phyloP scores from a whole-genome alignment of 1,284 basidiomycete genomes.

The Hemileia vastatrix region DNA sequence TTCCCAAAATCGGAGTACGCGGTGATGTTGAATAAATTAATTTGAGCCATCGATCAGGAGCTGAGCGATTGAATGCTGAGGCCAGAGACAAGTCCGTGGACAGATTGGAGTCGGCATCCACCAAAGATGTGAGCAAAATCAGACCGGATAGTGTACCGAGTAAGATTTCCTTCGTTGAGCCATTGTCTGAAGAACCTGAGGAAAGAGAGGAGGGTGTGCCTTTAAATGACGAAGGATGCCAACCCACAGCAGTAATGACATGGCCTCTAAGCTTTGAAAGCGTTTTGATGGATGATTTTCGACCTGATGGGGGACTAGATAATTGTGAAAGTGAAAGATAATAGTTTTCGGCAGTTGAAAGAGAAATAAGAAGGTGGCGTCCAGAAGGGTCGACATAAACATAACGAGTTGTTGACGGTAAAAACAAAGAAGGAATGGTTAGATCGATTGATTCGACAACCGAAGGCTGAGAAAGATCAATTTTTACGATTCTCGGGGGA shows the following conservation, averaged over 20 bases:
- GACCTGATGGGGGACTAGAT: constrained; percentile 50
- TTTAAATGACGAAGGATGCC: constrained; percentile 64
- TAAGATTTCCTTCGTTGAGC: constrained; percentile 77
- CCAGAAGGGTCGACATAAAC: constrained; percentile 85
- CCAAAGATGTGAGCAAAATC: constrained; percentile 65
- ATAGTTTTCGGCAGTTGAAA: constrained; percentile 82
- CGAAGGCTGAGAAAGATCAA: constrained; percentile 17
- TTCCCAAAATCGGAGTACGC: constrained; percentile 62
- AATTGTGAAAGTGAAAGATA: constrained; percentile 54
- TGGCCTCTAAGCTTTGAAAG: constrained; percentile 74
- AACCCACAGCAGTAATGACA: constrained; percentile 75
- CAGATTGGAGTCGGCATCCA: constrained; percentile 81
- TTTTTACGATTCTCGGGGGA: constrained; percentile 14
- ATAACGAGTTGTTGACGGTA: constrained; percentile 9
- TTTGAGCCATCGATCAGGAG: constrained; percentile 24
- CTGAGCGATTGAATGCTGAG: constrained; percentile 45
- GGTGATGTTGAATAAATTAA: constrained; percentile 56
- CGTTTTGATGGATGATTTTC: constrained; percentile 64
- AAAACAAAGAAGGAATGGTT: constrained; percentile 8
- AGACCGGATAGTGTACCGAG: constrained; percentile 74
- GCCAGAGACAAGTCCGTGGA: constrained; percentile 55
- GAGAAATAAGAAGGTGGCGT: constrained; percentile 75
- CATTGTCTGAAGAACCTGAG: constrained; percentile 48
- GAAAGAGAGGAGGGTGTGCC: constrained; percentile 39
- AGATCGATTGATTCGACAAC: constrained; percentile 16